A percentile compares a stretch with the other conserved stretches of the same genome.
phyloP scores from a whole-genome alignment of 2,329 filamentous ascomycete species.

The Fusarium hostae region DNA sequence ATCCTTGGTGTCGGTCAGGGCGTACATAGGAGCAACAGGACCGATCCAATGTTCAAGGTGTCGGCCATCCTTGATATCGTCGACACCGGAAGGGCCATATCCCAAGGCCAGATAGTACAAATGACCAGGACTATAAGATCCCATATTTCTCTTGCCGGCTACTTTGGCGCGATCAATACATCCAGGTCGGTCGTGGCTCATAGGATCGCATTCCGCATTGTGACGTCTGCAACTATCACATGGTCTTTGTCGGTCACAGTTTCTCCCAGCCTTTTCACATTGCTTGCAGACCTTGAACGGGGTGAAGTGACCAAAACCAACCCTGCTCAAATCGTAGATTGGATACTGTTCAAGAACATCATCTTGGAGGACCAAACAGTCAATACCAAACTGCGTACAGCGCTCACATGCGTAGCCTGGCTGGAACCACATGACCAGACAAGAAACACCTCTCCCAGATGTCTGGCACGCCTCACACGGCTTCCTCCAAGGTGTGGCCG shows the following conservation, averaged over 20 bases:
- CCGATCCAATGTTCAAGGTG: slow-evolving; percentile 40
- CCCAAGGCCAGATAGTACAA: slow-evolving; percentile 51
- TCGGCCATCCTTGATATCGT: slow-evolving; percentile 36
- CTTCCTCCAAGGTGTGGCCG: slow-evolving; percentile 8
- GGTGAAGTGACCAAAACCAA: slow-evolving; percentile 48
- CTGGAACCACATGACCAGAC: slow-evolving; percentile 9
- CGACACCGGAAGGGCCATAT: slow-evolving; percentile 43
- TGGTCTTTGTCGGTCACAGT: slow-evolving; percentile 52
- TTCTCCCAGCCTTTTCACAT: slow-evolving; percentile 20
- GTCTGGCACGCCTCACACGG: slow-evolving; percentile 18
- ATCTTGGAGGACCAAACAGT: slow-evolving; percentile 31
- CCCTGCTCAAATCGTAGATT: slow-evolving; percentile 45
- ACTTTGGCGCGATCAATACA: slow-evolving; percentile 5
- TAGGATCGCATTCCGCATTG: slow-evolving; percentile 1
- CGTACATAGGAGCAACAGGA: slow-evolving; percentile 32
- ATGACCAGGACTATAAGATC: slow-evolving; percentile 28
- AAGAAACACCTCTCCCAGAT: not conserved
- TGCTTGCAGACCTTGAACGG: slow-evolving; percentile 41
- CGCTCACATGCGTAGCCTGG: slow-evolving; percentile 23
- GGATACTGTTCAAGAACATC: not conserved
- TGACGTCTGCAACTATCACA: slow-evolving; percentile 49
- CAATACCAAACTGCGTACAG: slow-evolving; percentile 48
- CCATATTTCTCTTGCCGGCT: too few species aligned
- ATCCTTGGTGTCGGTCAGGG: not conserved
- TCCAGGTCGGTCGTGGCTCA: not conserved